Conservation (phyloP, 176 grass and related monocot genomes). For the Bromus sterilis region DNA sequence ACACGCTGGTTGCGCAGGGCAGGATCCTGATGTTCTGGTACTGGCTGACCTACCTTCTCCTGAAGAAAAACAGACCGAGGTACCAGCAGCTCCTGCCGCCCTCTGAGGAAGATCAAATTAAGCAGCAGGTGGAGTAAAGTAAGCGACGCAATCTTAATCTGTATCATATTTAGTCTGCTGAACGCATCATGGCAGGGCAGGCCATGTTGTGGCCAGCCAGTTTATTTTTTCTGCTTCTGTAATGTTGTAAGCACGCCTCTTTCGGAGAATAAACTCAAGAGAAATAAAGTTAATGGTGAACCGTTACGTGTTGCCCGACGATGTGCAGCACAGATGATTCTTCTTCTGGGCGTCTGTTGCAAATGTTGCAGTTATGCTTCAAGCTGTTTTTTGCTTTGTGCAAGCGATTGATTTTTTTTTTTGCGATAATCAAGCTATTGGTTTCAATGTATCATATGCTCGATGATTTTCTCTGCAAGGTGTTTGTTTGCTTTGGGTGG, state of each 20-base stretch:
- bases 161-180: background rate
- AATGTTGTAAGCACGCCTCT: background rate
- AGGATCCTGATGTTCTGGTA: slow-evolving; percentile 93
- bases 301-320: too few species aligned
- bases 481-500: too few species aligned
- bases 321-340: too few species aligned
- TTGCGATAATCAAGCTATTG: too few species aligned
- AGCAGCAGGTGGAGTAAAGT: slow-evolving; percentile 17
- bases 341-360: too few species aligned
- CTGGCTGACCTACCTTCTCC: slow-evolving; percentile 80
- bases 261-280: background rate
- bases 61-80: slow-evolving; percentile 85
- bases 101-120: slow-evolving; percentile 18
- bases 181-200: background rate
- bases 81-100: slow-evolving; percentile 73
- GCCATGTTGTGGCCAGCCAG: background rate
- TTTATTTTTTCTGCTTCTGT: background rate
- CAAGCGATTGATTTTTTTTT: too few species aligned
- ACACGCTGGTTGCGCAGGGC: slow-evolving; percentile 63
- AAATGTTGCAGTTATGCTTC: too few species aligned
- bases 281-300: background rate
- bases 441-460: too few species aligned
- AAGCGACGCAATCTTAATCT: background rate
- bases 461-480: too few species aligned
- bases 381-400: too few species aligned